Base-by-base conservation (phyloP, 345 rosid species). In the Eutrema heterophyllum region DNA sequence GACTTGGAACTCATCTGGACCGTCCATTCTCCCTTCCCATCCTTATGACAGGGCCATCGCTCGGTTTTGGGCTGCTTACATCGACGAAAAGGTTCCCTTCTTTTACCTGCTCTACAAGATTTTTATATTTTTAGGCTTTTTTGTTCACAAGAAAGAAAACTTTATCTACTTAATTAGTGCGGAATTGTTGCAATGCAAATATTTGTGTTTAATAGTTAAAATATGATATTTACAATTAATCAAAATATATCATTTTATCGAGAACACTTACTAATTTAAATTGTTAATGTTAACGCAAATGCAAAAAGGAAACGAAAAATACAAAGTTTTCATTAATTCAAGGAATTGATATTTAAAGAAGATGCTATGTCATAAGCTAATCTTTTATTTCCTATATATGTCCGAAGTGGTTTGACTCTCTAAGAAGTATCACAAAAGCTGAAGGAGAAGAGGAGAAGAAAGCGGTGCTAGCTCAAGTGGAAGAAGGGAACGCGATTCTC, bases 11-110 rank as follows among this genome's bases (percentile, higher is more conserved):
- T 35, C 81, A 55, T 74, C 88, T 41, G 83, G 80, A 44, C 90
- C 90, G 5, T 71, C 88, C 44, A 80, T 93, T 46, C 87, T 90
- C 5, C 97, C 96, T 26, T 78, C 93, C 0, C 75, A 83, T 71
- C 88, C 96, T 12, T 79, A 86, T 7, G 88, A 88, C 5, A 84
- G 97, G 8, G 87, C 98, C 51, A 56, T 60, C 18, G 88, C 89
- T 21, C 86, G 97, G 13, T 90, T 90, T 54, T 93, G 98, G 98
- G 88, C 83, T 35, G 80, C 85, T 73, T 89, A 81, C 21, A 51
- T 89, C 38, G 96, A 87, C 55, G 89, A 87, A 5, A 90, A 86
- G 91, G 93, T 87, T 56, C 26, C 5, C 21, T 44, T 32, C 49
- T 64, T 30, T 76, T 29, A 44, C 44, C 5, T 52, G 18, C n/a